A percentile compares a stretch with the other conserved stretches of the same genome.
phyloP scores from a whole-genome alignment of 1,139 yeast species.

The Suhomyces bolitotheri region DNA sequence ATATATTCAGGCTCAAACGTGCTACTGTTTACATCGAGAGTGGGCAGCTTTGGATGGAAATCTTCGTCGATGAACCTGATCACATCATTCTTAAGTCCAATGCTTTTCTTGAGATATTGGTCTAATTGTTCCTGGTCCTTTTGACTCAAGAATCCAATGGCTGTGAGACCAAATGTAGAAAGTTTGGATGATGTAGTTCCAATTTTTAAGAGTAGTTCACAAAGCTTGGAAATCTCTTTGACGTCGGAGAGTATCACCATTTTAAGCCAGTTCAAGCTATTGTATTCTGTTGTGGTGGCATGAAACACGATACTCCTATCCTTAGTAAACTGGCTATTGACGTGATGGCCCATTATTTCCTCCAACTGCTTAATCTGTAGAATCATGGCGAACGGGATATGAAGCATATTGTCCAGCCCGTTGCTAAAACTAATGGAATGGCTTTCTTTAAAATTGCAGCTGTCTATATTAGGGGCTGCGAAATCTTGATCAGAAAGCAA shows the following conservation, averaged over 20 bases:
- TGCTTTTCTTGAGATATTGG: neutral
- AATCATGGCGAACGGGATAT: neutral
- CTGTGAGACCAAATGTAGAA: slow-evolving; percentile 23
- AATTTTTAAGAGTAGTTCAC: slow-evolving; percentile 21
- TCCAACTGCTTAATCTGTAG: neutral
- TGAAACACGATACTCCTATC: too few relatives aligned
- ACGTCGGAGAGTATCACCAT: slow-evolving; percentile 20
- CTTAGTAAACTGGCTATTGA: neutral
- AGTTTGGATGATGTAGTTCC: slow-evolving; percentile 24
- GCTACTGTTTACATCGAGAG: too few relatives aligned
- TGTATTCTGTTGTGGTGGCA: too few relatives aligned
- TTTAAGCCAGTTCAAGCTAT: slow-evolving; percentile 13
- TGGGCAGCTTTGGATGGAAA: too few relatives aligned
- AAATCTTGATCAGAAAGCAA: slow-evolving; percentile 21
- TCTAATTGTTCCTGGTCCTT: slow-evolving; percentile 1
- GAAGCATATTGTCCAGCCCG: neutral
- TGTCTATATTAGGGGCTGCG: neutral
- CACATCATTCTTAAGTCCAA: slow-evolving; percentile 5
- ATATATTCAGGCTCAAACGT: too few relatives aligned
- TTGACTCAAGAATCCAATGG: slow-evolving; percentile 1
- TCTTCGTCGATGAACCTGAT: slow-evolving; percentile 1
- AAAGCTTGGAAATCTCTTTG: slow-evolving; percentile 18
- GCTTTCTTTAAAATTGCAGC: neutral
- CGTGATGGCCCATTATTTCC: neutral
- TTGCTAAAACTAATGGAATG: neutral